phyloP scores from a whole-genome alignment of 2,329 filamentous ascomycete species.

The Fusarium ramigenum region DNA sequence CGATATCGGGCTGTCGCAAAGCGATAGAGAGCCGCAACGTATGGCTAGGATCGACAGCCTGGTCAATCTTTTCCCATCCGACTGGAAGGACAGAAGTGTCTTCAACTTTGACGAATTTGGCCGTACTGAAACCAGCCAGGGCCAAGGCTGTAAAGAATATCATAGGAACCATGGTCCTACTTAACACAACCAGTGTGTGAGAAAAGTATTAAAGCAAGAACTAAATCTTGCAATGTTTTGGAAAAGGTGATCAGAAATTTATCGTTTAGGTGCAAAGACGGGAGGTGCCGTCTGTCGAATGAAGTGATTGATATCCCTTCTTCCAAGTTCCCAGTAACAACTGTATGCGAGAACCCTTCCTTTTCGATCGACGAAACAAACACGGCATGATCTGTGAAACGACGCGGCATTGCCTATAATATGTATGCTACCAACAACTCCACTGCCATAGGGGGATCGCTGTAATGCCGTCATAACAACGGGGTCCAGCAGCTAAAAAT shows the following conservation, averaged over 20 bases:
- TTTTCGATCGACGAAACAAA: neutral
- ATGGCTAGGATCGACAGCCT: slow-evolving; percentile 36
- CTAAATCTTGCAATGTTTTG: neutral
- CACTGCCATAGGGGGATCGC: slow-evolving; percentile 33
- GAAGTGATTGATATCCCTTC: neutral
- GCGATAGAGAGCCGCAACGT: slow-evolving; percentile 46
- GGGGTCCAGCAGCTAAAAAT: slow-evolving; percentile 15
- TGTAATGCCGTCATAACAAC: slow-evolving; percentile 34
- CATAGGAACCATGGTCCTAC: slow-evolving; percentile 25
- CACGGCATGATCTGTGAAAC: neutral
- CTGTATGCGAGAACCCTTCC: neutral
- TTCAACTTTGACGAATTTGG: slow-evolving; percentile 41
- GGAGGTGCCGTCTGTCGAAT: neutral
- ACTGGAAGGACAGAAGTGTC: slow-evolving; percentile 41
- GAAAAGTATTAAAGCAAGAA: neutral
- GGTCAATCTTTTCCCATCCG: slow-evolving; percentile 44
- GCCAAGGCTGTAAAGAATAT: slow-evolving; percentile 26
- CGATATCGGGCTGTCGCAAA: slow-evolving; percentile 45
- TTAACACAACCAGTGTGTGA: neutral
- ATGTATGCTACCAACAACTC: slow-evolving; percentile 9
- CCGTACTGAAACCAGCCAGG: slow-evolving; percentile 38
- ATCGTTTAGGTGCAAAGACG: neutral
- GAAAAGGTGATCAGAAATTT: neutral
- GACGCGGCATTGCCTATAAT: slow-evolving; percentile 6
- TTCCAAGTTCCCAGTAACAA: neutral